Conservation (phyloP, 2,329 filamentous ascomycete genomes). For the Botrytis pseudocinerea region DNA sequence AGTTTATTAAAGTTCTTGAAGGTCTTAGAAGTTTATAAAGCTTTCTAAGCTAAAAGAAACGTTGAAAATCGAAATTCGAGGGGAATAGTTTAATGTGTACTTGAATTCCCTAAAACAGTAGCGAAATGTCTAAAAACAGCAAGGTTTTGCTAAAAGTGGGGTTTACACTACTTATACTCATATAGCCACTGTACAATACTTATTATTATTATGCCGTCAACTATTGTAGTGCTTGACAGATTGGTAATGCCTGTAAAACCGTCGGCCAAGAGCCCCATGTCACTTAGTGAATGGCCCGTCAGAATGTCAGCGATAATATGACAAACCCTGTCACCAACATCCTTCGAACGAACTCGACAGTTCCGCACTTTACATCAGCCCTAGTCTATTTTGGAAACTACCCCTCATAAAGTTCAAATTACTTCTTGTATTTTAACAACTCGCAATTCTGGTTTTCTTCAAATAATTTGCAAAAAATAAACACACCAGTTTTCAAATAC, state of each 20-base stretch:
- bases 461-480: neutral
- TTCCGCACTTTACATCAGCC: neutral
- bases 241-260: neutral
- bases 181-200: too few relatives aligned
- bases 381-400: neutral
- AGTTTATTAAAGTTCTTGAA: too few relatives aligned
- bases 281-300: neutral
- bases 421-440: neutral
- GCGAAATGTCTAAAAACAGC: too few relatives aligned
- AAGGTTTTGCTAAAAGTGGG: too few relatives aligned
- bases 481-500: too few relatives aligned
- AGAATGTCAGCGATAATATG: neutral
- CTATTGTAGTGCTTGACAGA: neutral
- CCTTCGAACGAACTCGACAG: neutral
- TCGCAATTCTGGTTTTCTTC: neutral
- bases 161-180: too few relatives aligned
- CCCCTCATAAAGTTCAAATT: neutral
- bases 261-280: conserved; percentile 1
- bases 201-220: too few relatives aligned
- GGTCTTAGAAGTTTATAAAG: too few relatives aligned
- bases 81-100: too few relatives aligned
- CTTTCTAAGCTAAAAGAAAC: too few relatives aligned
- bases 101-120: too few relatives aligned
- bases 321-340: neutral
- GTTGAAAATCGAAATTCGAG: too few relatives aligned